phyloP scores from a whole-genome alignment of 345 rosid genomes.

The Linum tenue region DNA sequence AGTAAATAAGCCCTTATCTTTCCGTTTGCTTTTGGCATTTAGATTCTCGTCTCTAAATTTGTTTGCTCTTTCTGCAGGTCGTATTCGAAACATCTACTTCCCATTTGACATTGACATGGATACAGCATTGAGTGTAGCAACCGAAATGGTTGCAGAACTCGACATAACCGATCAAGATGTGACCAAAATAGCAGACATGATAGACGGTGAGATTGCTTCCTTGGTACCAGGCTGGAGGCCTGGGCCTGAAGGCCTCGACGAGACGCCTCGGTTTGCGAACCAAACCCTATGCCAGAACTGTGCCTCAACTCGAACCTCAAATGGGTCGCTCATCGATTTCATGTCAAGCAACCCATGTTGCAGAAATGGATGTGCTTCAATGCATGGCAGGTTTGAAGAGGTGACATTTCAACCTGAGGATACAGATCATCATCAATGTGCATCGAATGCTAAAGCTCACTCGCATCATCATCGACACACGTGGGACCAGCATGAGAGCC shows the following conservation, averaged over 20 bases:
- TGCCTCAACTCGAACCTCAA: constrained; percentile 61
- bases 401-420: constrained; percentile 47
- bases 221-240: constrained; percentile 72
- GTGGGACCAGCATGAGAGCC: constrained; percentile 70
- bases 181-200: constrained; percentile 74
- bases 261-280: constrained; percentile 46
- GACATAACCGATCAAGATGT: constrained; percentile 77
- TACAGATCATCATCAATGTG: constrained; percentile 28
- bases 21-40: not conserved
- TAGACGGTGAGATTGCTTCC: constrained; percentile 74
- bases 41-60: not conserved
- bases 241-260: constrained; percentile 52
- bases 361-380: constrained; percentile 50
- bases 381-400: constrained; percentile 88
- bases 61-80: constrained; percentile 36
- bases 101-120: constrained; percentile 66
- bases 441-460: constrained; percentile 19
- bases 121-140: constrained; percentile 78
- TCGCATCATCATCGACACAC: constrained; percentile 35
- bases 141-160: constrained; percentile 92
- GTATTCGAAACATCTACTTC: constrained; percentile 73
- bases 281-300: constrained; percentile 53
- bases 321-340: constrained; percentile 46
- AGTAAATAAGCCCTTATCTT: not conserved
- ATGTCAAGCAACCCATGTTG: constrained; percentile 41